Evolutionary conservation across 257 asterid species (phyloP).

Genomic region (Paulownia fortunei): DNA sequence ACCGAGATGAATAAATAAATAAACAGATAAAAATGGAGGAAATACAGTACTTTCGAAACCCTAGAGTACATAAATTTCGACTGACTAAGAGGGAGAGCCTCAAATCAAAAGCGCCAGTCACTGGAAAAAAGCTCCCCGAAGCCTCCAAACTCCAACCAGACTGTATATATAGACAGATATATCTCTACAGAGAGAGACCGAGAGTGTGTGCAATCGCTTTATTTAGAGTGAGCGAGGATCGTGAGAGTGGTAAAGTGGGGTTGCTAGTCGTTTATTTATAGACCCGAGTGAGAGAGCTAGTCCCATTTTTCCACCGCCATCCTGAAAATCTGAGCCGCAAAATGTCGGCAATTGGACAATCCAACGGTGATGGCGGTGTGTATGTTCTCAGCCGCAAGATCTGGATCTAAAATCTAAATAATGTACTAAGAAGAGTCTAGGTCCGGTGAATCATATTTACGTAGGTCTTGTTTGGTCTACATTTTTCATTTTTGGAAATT

Average conservation of each 20-base stretch:
- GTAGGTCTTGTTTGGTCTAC: not conserved
- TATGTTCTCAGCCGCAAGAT: slow-evolving; percentile 43
- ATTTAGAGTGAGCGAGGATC: slow-evolving; percentile 14
- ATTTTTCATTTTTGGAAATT: too few species aligned
- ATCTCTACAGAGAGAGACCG: slow-evolving; percentile 10
- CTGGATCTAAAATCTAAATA: slow-evolving; percentile 33
- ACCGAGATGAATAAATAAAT: not conserved
- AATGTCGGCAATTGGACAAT: slow-evolving; percentile 11
- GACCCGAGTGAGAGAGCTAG: slow-evolving; percentile 23
- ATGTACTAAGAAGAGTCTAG: slow-evolving; percentile 17
- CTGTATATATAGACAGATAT: slow-evolving; percentile 15
- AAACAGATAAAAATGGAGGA: not conserved
- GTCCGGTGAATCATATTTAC: not conserved
- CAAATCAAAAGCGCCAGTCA: slow-evolving; percentile 29
- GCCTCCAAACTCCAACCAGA: slow-evolving; percentile 33
- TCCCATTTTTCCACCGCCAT: slow-evolving; percentile 35
- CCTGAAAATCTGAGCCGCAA: slow-evolving; percentile 31
- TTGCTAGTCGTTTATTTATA: slow-evolving; percentile 33
- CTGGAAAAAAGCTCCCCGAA: slow-evolving; percentile 28
- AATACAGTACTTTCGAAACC: slow-evolving; percentile 23
- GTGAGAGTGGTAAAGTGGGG: slow-evolving; percentile 5
- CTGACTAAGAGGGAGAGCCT: slow-evolving; percentile 25
- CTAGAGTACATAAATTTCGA: slow-evolving; percentile 28
- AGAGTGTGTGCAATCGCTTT: slow-evolving; percentile 15
- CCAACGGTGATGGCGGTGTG: slow-evolving; percentile 37